These are phyloP conservation scores for Kwoniella dejecticola DNA, from an alignment of 768 basidiomycete genomes.

Conservation along the genomic window DNA sequence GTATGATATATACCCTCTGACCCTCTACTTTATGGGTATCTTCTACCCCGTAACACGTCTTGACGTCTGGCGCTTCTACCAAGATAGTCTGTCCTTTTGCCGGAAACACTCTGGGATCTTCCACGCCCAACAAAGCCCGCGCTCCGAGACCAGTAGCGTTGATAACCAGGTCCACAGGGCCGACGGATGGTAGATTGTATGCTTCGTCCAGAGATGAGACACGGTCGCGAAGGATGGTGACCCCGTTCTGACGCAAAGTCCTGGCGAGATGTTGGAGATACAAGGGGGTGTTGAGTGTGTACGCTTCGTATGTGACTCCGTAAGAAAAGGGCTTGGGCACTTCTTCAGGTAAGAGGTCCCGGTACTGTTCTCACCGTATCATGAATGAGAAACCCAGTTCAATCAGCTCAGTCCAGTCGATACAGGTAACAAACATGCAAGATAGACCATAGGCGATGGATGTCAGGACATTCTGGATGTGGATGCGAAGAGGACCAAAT, in stretches of 20 bases:
- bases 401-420: too few relatives aligned
- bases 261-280: slow-evolving; percentile 63
- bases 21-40: neutral
- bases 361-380: slow-evolving; percentile 28
- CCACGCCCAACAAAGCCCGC: slow-evolving; percentile 74
- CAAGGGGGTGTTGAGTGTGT: slow-evolving; percentile 62
- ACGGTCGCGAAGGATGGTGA: slow-evolving; percentile 59
- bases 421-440: too few relatives aligned
- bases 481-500: neutral
- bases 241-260: slow-evolving; percentile 57
- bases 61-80: slow-evolving; percentile 69
- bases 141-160: slow-evolving; percentile 68
- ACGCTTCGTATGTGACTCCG: slow-evolving; percentile 61
- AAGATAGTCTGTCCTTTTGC: slow-evolving; percentile 83
- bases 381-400: too few relatives aligned
- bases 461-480: neutral
- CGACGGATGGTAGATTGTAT: slow-evolving; percentile 55
- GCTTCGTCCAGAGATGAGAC: slow-evolving; percentile 62
- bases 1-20: slow-evolving; percentile 64
- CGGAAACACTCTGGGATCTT: slow-evolving; percentile 71
- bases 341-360: slow-evolving; percentile 19
- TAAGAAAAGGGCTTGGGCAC: slow-evolving; percentile 25
- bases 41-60: slow-evolving; percentile 42
- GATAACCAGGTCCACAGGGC: slow-evolving; percentile 58
- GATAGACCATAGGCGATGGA: too few relatives aligned